Evolutionary conservation across 768 basidiomycete species (phyloP), one percentile per base, ranked within the genome.

Genomic region (Lactifluus piperatus): DNA sequence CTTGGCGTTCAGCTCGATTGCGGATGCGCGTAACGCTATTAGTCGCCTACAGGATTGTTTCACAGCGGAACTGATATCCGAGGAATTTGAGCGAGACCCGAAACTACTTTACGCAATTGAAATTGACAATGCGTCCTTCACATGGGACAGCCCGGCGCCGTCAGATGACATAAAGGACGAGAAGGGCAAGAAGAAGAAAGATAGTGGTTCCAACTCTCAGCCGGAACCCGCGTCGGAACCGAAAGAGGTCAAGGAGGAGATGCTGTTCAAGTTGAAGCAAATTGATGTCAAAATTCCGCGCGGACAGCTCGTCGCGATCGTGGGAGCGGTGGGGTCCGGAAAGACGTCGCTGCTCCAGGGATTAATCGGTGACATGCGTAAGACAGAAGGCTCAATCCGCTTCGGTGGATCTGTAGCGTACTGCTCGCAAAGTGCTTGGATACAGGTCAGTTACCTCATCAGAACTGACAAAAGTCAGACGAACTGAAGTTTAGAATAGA

Each of bases 341-440:
- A 84, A 87, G 73, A 79, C 82, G 1, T 85, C 82, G 1, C 71
- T 91, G 27, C 73, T 91, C 43, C 84, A 91, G 63, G 88, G 82
- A 8, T 67, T 91, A 30, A 82, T 89, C 57, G 88, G 88, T 3
- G 92, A 94, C 70, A 94, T 94, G 92, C 76, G 85, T 58, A 76
- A 77, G 63, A 84, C 81, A 0, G 69, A 72, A 13, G 91, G 91
- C 2, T 78, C 72, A 9, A 80, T 90, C 39, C 76, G 74, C 32
- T 89, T 93, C 66, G 86, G 89, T 57, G 90, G 87, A 0, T 79
- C 81, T 10, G 80, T 92, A 10, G 84, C 83, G 0, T 91, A 94
- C 70, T 94, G 89, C 65, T 83, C 86, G 16, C 94, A 97, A 68
- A 84, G 78, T 45, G 86, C 93, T 11, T 97, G 93, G 92, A 94